Conservation (phyloP, 352 stramenopile species). For the Phytophthora cryptogea region DNA sequence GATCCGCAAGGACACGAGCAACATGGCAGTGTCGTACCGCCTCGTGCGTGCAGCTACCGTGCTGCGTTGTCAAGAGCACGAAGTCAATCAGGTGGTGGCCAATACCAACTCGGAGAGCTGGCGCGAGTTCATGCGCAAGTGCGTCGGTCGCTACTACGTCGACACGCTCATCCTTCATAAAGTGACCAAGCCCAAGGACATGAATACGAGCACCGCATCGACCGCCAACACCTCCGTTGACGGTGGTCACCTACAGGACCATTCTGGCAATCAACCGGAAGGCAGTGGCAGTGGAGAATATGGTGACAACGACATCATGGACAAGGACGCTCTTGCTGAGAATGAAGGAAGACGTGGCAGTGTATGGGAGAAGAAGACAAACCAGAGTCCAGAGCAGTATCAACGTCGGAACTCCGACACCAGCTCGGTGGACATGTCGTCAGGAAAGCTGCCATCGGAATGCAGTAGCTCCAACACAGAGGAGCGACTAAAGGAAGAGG, state of each 20-base stretch:
- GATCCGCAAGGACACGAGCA: conserved; percentile 83
- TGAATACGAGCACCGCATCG: conserved; percentile 8
- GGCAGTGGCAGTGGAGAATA: conserved; percentile 24
- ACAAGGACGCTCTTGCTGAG: conserved; percentile 24
- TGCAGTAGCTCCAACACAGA: conserved; percentile 32
- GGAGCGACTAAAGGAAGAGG: conserved; percentile 35
- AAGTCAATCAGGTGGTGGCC: conserved; percentile 72
- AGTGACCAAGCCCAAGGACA: conserved; percentile 34
- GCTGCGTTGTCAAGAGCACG: conserved; percentile 73
- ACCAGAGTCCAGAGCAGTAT: conserved; percentile 3
- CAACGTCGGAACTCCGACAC: conserved; percentile 33
- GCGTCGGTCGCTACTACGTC: conserved; percentile 75
- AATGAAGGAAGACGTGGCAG: conserved; percentile 27
- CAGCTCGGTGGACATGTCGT: conserved; percentile 30
- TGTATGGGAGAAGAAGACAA: conserved; percentile 29
- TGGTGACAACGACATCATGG: conserved; percentile 21
- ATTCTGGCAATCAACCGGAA: conserved; percentile 28
- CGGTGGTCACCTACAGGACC: conserved; percentile 9
- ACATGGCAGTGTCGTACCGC: conserved; percentile 66
- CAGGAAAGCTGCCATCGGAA: conserved; percentile 21
- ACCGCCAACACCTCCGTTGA: conserved; percentile 17
- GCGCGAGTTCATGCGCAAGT: conserved; percentile 78
- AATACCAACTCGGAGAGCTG: conserved; percentile 76
- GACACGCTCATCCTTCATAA: conserved; percentile 80
- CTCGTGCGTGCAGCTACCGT: conserved; percentile 71